These are phyloP conservation scores for Populus simonii DNA, from an alignment of 345 rosid genomes.

Conservation along the genomic window DNA sequence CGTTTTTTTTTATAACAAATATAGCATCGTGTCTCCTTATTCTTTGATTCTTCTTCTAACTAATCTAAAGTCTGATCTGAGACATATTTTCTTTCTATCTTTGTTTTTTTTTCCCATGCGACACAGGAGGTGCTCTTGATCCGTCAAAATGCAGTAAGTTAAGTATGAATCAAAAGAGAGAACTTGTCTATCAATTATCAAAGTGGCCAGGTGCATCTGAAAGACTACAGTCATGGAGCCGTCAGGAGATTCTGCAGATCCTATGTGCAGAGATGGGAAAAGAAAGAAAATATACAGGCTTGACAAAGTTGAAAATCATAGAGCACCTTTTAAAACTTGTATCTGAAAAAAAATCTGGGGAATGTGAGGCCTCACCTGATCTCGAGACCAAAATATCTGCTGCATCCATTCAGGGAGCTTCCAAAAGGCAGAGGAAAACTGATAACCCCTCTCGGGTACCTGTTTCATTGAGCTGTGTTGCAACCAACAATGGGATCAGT, in stretches of 20 bases:
- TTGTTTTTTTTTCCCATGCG: not conserved
- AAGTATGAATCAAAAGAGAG: slow-evolving; percentile 78
- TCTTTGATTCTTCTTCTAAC: not conserved
- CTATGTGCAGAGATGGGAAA: slow-evolving; percentile 95
- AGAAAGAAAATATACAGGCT: slow-evolving; percentile 95
- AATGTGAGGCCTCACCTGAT: slow-evolving; percentile 32
- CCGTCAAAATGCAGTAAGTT: slow-evolving; percentile 30
- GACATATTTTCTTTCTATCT: not conserved
- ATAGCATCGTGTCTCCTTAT: not conserved
- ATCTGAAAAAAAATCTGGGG: slow-evolving; percentile 58
- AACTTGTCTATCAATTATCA: slow-evolving; percentile 73
- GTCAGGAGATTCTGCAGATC: slow-evolving; percentile 86
- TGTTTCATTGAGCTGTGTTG: slow-evolving; percentile 29
- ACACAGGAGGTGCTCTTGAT: slow-evolving; percentile 20
- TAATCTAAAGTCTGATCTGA: not conserved
- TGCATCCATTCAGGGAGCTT: slow-evolving; percentile 29
- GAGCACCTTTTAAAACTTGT: slow-evolving; percentile 78
- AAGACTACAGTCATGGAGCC: slow-evolving; percentile 84
- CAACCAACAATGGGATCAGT: slow-evolving; percentile 16
- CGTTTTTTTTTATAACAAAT: not conserved
- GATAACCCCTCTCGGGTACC: slow-evolving; percentile 59
- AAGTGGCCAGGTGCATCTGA: slow-evolving; percentile 67
- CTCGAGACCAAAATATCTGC: slow-evolving; percentile 39
- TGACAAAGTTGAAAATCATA: slow-evolving; percentile 83
- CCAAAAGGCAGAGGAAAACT: slow-evolving; percentile 67